phyloP scores from a whole-genome alignment of 2,329 filamentous ascomycete species.

The Zopfia rhizophila region DNA sequence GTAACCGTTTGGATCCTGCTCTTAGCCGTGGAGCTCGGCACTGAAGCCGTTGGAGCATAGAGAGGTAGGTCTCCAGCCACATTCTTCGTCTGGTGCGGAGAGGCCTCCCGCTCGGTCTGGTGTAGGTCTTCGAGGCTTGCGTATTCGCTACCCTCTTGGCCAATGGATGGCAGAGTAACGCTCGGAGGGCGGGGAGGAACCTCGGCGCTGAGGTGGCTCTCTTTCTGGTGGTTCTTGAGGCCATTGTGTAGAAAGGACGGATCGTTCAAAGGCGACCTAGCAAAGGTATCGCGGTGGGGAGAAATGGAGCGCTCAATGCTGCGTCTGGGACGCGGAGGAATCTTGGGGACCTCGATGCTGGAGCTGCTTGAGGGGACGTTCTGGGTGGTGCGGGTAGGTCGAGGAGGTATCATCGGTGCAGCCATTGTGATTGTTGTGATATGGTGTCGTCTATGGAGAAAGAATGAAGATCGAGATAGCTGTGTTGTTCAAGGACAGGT shows the following conservation, averaged over 20 bases:
- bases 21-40: conserved; percentile 83
- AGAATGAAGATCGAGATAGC: conserved; percentile 14
- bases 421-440: conserved; percentile 53
- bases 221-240: conserved; percentile 38
- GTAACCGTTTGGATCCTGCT: conserved; percentile 85
- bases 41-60: conserved; percentile 87
- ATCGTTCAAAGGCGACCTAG: conserved; percentile 87
- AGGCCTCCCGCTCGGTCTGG: conserved; percentile 47
- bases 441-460: conserved; percentile 25
- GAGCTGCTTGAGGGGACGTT: conserved; percentile 55
- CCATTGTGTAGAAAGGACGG: conserved; percentile 62
- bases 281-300: conserved; percentile 80
- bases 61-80: conserved; percentile 85
- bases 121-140: conserved; percentile 66
- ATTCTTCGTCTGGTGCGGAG: conserved; percentile 79
- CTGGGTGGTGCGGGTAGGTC: conserved; percentile 66
- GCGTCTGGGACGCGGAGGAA: conserved; percentile 81
- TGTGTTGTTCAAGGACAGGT: conserved; percentile 29
- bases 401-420: conserved; percentile 67
- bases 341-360: conserved; percentile 69
- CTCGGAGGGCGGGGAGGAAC: conserved; percentile 73
- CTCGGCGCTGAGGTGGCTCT: conserved; percentile 47
- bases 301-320: conserved; percentile 78
- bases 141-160: conserved; percentile 92
- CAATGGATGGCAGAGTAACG: conserved; percentile 84